Percentiles rank a stretch among this genome's conserved stretches.
Conservation (phyloP, 805 yeast genomes). For the Cyberlindnera xylosilytica region DNA sequence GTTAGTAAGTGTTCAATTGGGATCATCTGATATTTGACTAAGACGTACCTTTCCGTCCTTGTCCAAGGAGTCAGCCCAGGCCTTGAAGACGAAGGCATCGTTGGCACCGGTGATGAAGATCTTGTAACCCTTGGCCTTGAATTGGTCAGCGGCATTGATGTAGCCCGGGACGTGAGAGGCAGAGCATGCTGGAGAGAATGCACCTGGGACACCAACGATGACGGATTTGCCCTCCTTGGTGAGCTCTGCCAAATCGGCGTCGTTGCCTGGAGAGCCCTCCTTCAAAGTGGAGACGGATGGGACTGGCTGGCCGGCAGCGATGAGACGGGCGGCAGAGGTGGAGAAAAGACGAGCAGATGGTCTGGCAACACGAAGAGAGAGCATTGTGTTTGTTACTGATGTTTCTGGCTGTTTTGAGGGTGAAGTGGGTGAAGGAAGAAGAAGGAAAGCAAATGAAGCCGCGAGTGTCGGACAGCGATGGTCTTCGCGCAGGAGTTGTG, state of each 20-base stretch:
- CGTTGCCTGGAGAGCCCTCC: slow-evolving; percentile 65
- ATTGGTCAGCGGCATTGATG: slow-evolving; percentile 45
- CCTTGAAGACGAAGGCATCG: slow-evolving; percentile 81
- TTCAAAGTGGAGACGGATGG: slow-evolving; percentile 53
- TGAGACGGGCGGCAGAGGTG: slow-evolving; percentile 25
- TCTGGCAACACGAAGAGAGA: slow-evolving; percentile 13
- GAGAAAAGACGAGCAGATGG: slow-evolving; percentile 25
- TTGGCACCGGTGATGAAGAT: slow-evolving; percentile 75
- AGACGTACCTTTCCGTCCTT: slow-evolving; percentile 22
- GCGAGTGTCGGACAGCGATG: slow-evolving; percentile 3
- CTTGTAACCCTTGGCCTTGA: slow-evolving; percentile 65
- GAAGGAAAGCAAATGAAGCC: background rate
- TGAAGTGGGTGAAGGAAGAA: background rate
- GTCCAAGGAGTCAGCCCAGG: slow-evolving; percentile 55
- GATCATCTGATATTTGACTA: too few relatives aligned
- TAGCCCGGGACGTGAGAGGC: slow-evolving; percentile 75
- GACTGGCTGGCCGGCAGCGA: slow-evolving; percentile 57
- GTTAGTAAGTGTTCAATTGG: background rate
- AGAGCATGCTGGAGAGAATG: slow-evolving; percentile 79
- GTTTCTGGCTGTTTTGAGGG: background rate
- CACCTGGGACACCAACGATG: slow-evolving; percentile 68
- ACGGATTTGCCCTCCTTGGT: slow-evolving; percentile 47
- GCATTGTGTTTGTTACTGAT: slow-evolving; percentile 7
- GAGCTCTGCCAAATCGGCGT: slow-evolving; percentile 50
- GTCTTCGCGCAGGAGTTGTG: background rate